Base-by-base conservation (phyloP, 768 basidiomycete genomes). In the Amanita brunnescens region DNA sequence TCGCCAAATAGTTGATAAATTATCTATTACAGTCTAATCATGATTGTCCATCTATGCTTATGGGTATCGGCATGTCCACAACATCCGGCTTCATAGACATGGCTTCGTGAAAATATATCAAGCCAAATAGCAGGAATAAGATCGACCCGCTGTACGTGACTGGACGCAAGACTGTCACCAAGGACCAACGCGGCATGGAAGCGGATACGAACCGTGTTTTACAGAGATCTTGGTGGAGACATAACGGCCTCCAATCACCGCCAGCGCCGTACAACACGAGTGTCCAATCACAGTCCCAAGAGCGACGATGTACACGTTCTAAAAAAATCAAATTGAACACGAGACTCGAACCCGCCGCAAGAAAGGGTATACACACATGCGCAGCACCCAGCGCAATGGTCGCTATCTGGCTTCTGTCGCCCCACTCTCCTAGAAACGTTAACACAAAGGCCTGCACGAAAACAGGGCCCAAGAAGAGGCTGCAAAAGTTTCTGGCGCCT, bases 381-480 rank as follows among this genome's bases (percentile, higher is more conserved):
- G 94, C 90, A 20, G 94, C 94, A 2, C 89, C 95, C 47, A 98
- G 73, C 5, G 91, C 94, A 55, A 98, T 95, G 2, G 96, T 98
- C 1, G 96, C 87, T 59, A 98, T 91, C 70, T 99, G 95, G 61
- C 91, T 95, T 48, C 95, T 71, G 69, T 98, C 96, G 0, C 96
- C 95, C 96, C 96, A 98, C 69, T 99, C 96, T 8, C 94, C 96
- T n/a, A 99, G 74, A 68, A 97, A 97, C 0, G 95, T 98, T 54
- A 99, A 74, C 29, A 95, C 71, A 61, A 99, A 97, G 0, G 91
- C 82, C 66, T 99, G 93, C 2, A 93, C 92, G 61, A 97, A 95
- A 1, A 96, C 91, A 0, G 95, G 95, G 0, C 90, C 92, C 16
- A 97, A 69, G 57, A 94, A 66, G 14, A 93, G 69, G 59, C 82